These are phyloP conservation scores for Ganoderma meredithae DNA, from an alignment of 1,284 basidiomycete genomes.

Conservation along the genomic window DNA sequence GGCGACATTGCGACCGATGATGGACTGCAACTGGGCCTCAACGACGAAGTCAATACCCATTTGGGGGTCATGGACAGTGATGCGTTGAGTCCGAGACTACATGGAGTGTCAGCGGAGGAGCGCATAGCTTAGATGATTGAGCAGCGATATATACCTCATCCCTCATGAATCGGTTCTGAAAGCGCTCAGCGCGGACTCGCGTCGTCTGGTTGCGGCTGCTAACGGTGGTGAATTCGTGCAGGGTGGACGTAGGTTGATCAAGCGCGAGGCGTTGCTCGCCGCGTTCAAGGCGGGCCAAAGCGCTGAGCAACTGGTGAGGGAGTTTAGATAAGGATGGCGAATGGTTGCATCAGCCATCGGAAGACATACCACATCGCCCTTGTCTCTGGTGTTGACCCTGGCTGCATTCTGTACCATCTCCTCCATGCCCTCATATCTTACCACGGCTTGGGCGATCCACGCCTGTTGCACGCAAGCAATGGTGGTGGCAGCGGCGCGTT, in stretches of 20 bases:
- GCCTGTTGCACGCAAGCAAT: slow-evolving; percentile 30
- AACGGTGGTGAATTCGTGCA: slow-evolving; percentile 46
- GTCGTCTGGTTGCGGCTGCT: slow-evolving; percentile 39
- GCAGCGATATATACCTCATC: neutral
- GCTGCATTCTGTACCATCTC: slow-evolving; percentile 32
- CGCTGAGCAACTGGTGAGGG: slow-evolving; percentile 37
- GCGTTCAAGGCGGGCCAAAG: slow-evolving; percentile 56
- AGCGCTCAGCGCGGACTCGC: slow-evolving; percentile 46
- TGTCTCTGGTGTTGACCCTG: slow-evolving; percentile 34
- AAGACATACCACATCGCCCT: slow-evolving; percentile 31
- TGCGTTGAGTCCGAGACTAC: slow-evolving; percentile 12
- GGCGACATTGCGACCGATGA: slow-evolving; percentile 36
- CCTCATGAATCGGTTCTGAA: slow-evolving; percentile 50
- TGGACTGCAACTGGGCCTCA: slow-evolving; percentile 41
- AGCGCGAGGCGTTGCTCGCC: slow-evolving; percentile 57
- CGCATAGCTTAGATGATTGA: neutral
- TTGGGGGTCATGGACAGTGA: slow-evolving; percentile 25
- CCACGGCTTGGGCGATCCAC: slow-evolving; percentile 38
- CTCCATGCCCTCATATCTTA: slow-evolving; percentile 36
- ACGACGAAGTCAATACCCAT: slow-evolving; percentile 28
- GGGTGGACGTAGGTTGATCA: slow-evolving; percentile 51
- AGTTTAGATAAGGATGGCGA: slow-evolving; percentile 8
- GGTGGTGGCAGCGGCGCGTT: slow-evolving; percentile 29
- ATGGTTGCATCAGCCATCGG: neutral
- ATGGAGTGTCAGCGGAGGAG: neutral